Evolutionary conservation across 1,284 basidiomycete genomes (phyloP), one percentile per base, ranked within the genome.

Genomic region (Cystobasidiaceae sp.): DNA sequence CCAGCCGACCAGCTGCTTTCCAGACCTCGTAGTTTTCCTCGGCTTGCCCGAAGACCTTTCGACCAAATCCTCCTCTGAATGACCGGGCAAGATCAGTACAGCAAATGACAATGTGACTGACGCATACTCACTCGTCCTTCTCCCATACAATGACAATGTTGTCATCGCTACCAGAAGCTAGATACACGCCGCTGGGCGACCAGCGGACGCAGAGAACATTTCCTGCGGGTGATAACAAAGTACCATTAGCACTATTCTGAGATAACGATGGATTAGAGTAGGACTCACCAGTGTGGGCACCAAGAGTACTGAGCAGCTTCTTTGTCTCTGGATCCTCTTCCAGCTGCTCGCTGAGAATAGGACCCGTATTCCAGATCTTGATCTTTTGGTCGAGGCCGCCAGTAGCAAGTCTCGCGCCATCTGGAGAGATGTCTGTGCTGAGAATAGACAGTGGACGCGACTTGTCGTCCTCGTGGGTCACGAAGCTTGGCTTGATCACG

Each of bases 141-240:
- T 94, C 91, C 94, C 94, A 99, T 57, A 99, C 86, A 85, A 98
- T 89, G 25, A 94, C 85, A 70, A 96, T 88, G 70, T 87, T 86
- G 76, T 99, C 94, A 77, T 98, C 94, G 65, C 92, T 93, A 17
- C 96, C 94, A 73, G 90, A 94, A 1, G 96, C 96, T 8, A 99
- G 81, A 85, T 89, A 97, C 56, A 88, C 80, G 5, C 94, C 96
- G 15, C 89, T 90, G 76, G 94, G 86, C 11, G 93, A 91, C 94
- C 94, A 99, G 63, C 94, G 80, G n/a, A 97, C 89, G 17, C 88
- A 86, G 25, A 98, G 81, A 1, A 99, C 94, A 0, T 92, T 90
- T 0, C 94, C 81, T 82, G 67, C 5, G 19, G 39, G 5, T 6
- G 27, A 28, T 17, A 23, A 46, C 8, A 46, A 17, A 17, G 39